phyloP scores from a whole-genome alignment of 1,284 basidiomycete genomes.

The Apiotrichum akiyoshidainum region DNA sequence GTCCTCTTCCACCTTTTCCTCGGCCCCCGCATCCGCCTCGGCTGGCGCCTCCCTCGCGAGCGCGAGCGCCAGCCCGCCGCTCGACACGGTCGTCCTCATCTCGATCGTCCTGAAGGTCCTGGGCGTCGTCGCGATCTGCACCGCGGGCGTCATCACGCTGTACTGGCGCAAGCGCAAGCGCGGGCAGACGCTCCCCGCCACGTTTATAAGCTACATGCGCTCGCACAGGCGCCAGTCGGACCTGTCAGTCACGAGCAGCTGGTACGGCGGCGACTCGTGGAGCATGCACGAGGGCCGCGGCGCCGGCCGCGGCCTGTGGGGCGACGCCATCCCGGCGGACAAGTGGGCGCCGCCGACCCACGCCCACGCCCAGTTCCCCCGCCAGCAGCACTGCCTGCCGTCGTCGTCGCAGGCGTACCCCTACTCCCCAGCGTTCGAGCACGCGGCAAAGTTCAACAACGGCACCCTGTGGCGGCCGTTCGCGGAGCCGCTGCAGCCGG shows the following conservation, averaged over 20 bases:
- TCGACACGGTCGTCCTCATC: neutral
- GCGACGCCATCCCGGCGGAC: too few relatives aligned
- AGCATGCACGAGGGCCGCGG: neutral
- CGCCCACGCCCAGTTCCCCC: too few relatives aligned
- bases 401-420: too few relatives aligned
- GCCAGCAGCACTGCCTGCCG: too few relatives aligned
- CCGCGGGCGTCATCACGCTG: conserved; percentile 10
- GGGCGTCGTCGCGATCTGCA: conserved; percentile 12
- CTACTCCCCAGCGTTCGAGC: too few relatives aligned
- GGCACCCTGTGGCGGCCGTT: too few relatives aligned
- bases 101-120: conserved; percentile 23
- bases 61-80: neutral
- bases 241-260: neutral
- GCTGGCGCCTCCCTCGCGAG: neutral
- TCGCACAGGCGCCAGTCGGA: neutral
- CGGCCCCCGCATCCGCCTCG: neutral
- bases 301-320: too few relatives aligned
- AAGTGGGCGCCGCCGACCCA: too few relatives aligned
- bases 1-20: neutral
- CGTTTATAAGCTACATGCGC: neutral
- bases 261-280: neutral
- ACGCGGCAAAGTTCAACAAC: too few relatives aligned
- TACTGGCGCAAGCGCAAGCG: conserved; percentile 3
- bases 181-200: neutral
- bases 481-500: too few relatives aligned